These are phyloP conservation scores for Fusarium oxysporum DNA, from an alignment of 2,329 filamentous ascomycete species.

Conservation along the genomic window DNA sequence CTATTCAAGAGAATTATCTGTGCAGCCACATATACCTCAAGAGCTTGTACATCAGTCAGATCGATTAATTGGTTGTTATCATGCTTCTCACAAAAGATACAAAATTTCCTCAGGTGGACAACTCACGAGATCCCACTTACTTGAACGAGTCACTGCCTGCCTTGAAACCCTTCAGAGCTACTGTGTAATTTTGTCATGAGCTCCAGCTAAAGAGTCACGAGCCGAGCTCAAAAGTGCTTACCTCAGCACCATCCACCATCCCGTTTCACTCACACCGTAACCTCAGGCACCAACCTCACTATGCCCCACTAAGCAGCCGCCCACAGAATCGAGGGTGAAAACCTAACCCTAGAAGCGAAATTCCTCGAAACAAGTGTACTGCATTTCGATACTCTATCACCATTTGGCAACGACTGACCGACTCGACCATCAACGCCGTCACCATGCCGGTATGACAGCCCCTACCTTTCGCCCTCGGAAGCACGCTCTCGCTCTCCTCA, in stretches of 20 bases:
- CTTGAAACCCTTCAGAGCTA: slow-evolving; percentile 9
- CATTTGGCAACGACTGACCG: slow-evolving; percentile 49
- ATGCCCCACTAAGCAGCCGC: slow-evolving; percentile 33
- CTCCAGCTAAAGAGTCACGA: slow-evolving; percentile 12
- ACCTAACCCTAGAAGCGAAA: slow-evolving; percentile 51
- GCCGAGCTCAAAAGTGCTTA: slow-evolving; percentile 10
- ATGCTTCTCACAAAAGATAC: not conserved
- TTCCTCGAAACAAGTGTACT: slow-evolving; percentile 5
- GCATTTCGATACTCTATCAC: slow-evolving; percentile 45
- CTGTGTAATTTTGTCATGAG: slow-evolving; percentile 32
- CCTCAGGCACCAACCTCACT: slow-evolving; percentile 28
- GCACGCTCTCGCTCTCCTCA: slow-evolving; percentile 20
- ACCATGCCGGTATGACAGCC: slow-evolving; percentile 56
- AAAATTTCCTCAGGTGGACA: not conserved
- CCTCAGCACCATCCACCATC: slow-evolving; percentile 4
- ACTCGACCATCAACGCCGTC: slow-evolving; percentile 54
- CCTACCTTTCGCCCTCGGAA: slow-evolving; percentile 4
- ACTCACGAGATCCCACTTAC: slow-evolving; percentile 1
- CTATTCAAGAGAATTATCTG: not conserved
- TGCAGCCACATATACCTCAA: not conserved
- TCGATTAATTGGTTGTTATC: not conserved
- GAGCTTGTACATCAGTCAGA: not conserved
- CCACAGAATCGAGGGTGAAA: slow-evolving; percentile 52
- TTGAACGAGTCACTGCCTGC: not conserved
- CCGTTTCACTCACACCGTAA: not conserved